Base-by-base conservation (phyloP, 441 rosid genomes). In the Syzygium syzygioides region DNA sequence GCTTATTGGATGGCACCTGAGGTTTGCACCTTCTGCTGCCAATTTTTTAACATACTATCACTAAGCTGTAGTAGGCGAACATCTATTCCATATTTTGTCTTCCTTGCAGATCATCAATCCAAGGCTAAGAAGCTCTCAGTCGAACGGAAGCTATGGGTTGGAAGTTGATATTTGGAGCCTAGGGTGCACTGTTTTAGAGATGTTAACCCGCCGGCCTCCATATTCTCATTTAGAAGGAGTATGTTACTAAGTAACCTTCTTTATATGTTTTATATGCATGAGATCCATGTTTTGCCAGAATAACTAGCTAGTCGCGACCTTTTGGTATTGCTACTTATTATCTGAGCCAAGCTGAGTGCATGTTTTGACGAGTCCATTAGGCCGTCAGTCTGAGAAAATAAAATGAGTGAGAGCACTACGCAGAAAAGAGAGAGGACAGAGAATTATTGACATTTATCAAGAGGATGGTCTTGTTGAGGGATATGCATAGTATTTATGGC, bases 131-230 rank as follows among this genome's bases (percentile, higher is more conserved):
- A 53, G 90, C 62, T 89, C 34, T 32, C 34, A 32, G 34, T 32
- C 34, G 34, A 19, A 89, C 55, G 2, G 0, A 56, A 59, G 90
- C 62, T 89, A 89, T 79, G 90, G 90, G 48, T 34, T 86, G 4
- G 76, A 86, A 25, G 90, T 86, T 76, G 90, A 89, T 79, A 89
- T 89, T 1, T 89, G 90, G 90, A 89, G 90, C 88, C 66, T 89
- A 14, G 90, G 90, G 25, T 89, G 90, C 88, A 89, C 90, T 7
- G 88, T 89, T 55, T 59, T 89, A 15, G 90, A 89, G 86, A 89
- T 89, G 90, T 53, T 86, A 50, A 89, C 90, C 30, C 7, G 79
- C 79, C 76, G 26, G 18, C 48, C 20, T 86, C 90, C 90, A 9
- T 89, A 86, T 64, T 50, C 57, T 30, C 18, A 1, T 28, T 80